Conservation (phyloP, 345 rosid genomes). For the Camelina laxa region DNA sequence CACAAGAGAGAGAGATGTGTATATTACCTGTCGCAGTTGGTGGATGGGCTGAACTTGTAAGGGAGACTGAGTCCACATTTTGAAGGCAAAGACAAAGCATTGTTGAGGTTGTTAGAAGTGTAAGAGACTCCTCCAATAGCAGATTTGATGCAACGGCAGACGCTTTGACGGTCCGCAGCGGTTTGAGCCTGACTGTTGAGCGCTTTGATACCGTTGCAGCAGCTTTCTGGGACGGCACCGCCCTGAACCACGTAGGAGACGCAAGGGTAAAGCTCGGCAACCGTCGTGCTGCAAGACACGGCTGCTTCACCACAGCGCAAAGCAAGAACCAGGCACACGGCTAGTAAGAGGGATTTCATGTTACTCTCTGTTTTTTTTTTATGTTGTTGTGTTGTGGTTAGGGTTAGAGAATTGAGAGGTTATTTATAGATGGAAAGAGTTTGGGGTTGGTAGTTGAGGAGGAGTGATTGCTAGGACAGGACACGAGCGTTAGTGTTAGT, state of each 20-base stretch:
- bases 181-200: slow-evolving; percentile 53
- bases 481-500: slow-evolving; percentile 22
- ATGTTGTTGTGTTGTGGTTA: not conserved
- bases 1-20: not conserved
- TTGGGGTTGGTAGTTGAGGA: slow-evolving; percentile 32
- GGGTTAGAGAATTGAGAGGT: slow-evolving; percentile 24
- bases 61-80: slow-evolving; percentile 58
- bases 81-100: slow-evolving; percentile 50
- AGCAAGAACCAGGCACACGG: slow-evolving; percentile 35
- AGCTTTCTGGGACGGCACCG: slow-evolving; percentile 35
- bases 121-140: slow-evolving; percentile 35
- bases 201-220: slow-evolving; percentile 56
- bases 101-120: slow-evolving; percentile 35
- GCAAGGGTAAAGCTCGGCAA: slow-evolving; percentile 41
- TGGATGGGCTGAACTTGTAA: slow-evolving; percentile 55
- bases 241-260: slow-evolving; percentile 38
- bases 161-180: slow-evolving; percentile 54
- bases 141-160: slow-evolving; percentile 58
- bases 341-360: slow-evolving; percentile 36
- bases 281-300: slow-evolving; percentile 35
- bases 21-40: slow-evolving; percentile 55
- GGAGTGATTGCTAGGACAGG: slow-evolving; percentile 30
- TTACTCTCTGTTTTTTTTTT: slow-evolving; percentile 2
- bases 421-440: slow-evolving; percentile 17
- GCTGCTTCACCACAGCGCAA: slow-evolving; percentile 43